These are phyloP conservation scores for Thinopyrum obtusiflorum DNA, from an alignment of 202 grass and related monocot species.

Conservation along the genomic window DNA sequence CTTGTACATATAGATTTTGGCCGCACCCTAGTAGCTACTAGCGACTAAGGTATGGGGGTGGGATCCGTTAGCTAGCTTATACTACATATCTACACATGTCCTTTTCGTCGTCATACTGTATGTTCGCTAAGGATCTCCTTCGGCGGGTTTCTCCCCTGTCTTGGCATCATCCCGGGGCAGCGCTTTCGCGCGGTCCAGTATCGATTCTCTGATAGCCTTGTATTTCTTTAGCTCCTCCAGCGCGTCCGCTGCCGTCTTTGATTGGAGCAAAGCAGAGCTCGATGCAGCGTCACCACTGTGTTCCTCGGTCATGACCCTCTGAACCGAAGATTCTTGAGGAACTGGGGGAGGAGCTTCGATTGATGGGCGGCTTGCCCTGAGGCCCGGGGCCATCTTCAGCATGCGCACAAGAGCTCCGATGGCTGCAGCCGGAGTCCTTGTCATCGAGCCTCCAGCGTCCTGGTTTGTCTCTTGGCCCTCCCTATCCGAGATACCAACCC, in stretches of 20 bases:
- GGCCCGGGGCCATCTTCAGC: conserved; percentile 53
- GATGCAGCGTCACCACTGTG: neutral
- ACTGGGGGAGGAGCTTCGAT: conserved; percentile 2
- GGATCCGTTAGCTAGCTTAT: conserved; percentile 22
- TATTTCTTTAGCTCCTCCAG: conserved; percentile 74
- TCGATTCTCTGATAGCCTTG: conserved; percentile 49
- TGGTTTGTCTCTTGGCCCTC: conserved; percentile 7
- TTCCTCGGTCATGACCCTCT: conserved; percentile 50
- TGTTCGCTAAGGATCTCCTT: conserved; percentile 33
- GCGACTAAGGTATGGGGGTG: conserved; percentile 22
- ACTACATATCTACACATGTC: conserved; percentile 57
- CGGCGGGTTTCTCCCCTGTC: conserved; percentile 21
- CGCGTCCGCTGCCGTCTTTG: conserved; percentile 52
- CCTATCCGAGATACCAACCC: conserved; percentile 38
- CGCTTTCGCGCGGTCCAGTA: conserved; percentile 36
- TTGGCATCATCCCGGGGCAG: neutral
- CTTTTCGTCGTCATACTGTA: conserved; percentile 35
- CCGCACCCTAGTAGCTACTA: conserved; percentile 28
- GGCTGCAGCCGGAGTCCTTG: conserved; percentile 57
- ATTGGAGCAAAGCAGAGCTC: conserved; percentile 10
- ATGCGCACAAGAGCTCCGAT: conserved; percentile 38
- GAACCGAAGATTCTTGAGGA: conserved; percentile 50
- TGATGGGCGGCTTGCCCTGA: conserved; percentile 37
- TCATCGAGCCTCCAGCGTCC: conserved; percentile 19
- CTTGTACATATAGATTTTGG: conserved; percentile 26